A percentile compares a stretch with the other conserved stretches of the same genome.
Conservation (phyloP, 108 stramenopile species). For the Cyclostephanos invisitatus region DNA sequence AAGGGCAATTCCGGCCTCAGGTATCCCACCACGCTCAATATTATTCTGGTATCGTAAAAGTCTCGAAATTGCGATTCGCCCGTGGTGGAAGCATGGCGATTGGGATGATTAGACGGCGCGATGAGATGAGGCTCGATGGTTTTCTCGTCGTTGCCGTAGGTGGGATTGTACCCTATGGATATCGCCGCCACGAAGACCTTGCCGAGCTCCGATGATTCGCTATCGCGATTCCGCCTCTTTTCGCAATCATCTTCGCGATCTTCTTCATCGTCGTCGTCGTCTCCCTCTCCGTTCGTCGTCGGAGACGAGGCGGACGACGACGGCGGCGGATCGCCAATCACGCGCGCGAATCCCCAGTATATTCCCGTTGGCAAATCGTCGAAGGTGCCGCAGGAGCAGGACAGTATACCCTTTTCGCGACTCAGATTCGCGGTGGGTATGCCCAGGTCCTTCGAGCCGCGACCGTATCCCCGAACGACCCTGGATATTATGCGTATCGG, state of each 20-base stretch:
- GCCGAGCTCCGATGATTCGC: slow-evolving; percentile 17
- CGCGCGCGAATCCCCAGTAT: slow-evolving; percentile 83
- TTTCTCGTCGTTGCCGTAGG: slow-evolving; percentile 74
- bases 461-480: slow-evolving; percentile 79
- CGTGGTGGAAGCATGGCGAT: slow-evolving; percentile 60
- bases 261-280: neutral
- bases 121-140: slow-evolving; percentile 89
- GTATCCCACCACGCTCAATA: slow-evolving; percentile 80
- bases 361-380: slow-evolving; percentile 79
- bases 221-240: slow-evolving; percentile 1
- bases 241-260: too few relatives aligned
- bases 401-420: slow-evolving; percentile 25
- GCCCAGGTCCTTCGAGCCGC: slow-evolving; percentile 87
- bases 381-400: slow-evolving; percentile 50
- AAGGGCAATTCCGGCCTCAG: slow-evolving; percentile 86
- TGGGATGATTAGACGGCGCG: slow-evolving; percentile 48
- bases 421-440: slow-evolving; percentile 89
- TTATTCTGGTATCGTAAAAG: slow-evolving; percentile 79
- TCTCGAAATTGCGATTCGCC: slow-evolving; percentile 79
- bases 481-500: slow-evolving; percentile 75
- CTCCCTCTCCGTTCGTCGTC: slow-evolving; percentile 5
- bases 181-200: slow-evolving; percentile 59
- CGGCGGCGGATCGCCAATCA: slow-evolving; percentile 37
- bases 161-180: slow-evolving; percentile 92
- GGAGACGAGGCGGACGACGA: too few relatives aligned